phyloP scores from a whole-genome alignment of 768 basidiomycete genomes.

The Lepiota venenata region DNA sequence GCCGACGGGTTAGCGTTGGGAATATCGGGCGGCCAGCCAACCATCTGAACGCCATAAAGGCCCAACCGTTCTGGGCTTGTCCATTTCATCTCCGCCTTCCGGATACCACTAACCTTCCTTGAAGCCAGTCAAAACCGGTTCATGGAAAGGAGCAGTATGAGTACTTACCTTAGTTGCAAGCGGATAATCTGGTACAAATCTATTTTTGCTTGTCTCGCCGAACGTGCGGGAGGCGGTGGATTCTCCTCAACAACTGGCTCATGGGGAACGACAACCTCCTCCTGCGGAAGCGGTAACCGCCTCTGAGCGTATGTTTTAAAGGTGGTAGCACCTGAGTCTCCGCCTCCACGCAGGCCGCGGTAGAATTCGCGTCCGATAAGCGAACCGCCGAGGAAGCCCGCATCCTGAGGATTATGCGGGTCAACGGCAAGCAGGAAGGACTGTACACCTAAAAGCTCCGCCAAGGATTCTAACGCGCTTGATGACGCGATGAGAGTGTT shows the following conservation, averaged over 20 bases:
- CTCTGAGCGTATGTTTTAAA: slow-evolving; percentile 49
- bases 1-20: slow-evolving; percentile 62
- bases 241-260: slow-evolving; percentile 10
- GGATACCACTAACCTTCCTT: slow-evolving; percentile 54
- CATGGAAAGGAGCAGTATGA: slow-evolving; percentile 5
- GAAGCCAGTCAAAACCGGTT: slow-evolving; percentile 1
- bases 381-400: slow-evolving; percentile 64
- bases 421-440: slow-evolving; percentile 63
- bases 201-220: slow-evolving; percentile 38
- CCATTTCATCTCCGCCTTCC: slow-evolving; percentile 76
- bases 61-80: slow-evolving; percentile 57
- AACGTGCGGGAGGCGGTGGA: slow-evolving; percentile 16
- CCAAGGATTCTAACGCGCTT: slow-evolving; percentile 50
- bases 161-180: slow-evolving; percentile 46
- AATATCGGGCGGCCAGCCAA: slow-evolving; percentile 61
- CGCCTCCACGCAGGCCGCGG: slow-evolving; percentile 57
- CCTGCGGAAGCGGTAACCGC: slow-evolving; percentile 12
- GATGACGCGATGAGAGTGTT: slow-evolving; percentile 48
- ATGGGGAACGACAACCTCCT: not conserved
- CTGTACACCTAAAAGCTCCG: slow-evolving; percentile 47
- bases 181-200: slow-evolving; percentile 56
- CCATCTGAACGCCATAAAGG: slow-evolving; percentile 53
- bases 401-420: slow-evolving; percentile 40
- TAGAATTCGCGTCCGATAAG: slow-evolving; percentile 62
- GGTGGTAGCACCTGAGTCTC: slow-evolving; percentile 50